Percentiles rank a stretch among this genome's conserved stretches.
Evolutionary conservation across 345 rosid species (phyloP).

Genomic region (Noccaea caerulescens): DNA sequence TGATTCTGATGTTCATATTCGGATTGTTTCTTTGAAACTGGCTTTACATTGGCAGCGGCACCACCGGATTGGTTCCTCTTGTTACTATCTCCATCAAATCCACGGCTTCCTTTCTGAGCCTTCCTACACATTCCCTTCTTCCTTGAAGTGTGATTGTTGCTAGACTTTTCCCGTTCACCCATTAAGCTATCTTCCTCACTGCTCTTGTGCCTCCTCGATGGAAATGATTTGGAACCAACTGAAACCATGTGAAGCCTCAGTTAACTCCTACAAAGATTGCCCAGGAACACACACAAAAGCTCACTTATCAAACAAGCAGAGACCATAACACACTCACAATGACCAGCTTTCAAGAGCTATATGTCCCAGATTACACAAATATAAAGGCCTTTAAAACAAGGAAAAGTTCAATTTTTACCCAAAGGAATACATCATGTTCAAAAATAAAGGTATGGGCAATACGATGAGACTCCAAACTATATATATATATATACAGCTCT

Average conservation of each 20-base stretch:
- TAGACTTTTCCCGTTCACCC: conserved; percentile 57
- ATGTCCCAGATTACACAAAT: conserved; percentile 4
- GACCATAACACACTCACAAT: conserved; percentile 14
- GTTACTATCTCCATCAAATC: conserved; percentile 51
- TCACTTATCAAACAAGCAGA: conserved; percentile 23
- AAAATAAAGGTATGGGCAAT: background rate
- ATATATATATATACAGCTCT: conserved; percentile 2
- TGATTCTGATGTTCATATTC: conserved; percentile 54
- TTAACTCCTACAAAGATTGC: conserved; percentile 25
- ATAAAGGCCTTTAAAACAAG: background rate
- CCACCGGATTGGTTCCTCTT: conserved; percentile 46
- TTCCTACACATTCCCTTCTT: conserved; percentile 57
- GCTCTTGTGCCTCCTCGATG: conserved; percentile 43
- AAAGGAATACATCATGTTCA: background rate
- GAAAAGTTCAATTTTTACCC: background rate
- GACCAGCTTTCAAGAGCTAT: conserved; percentile 9
- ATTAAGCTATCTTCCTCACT: conserved; percentile 48
- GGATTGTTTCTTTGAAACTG: conserved; percentile 48
- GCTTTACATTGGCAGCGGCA: conserved; percentile 24
- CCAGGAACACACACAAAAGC: background rate
- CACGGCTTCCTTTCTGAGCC: conserved; percentile 51
- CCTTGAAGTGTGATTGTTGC: conserved; percentile 47
- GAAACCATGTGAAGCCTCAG: conserved; percentile 50
- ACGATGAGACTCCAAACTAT: conserved; percentile 1
- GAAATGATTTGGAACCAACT: conserved; percentile 60